Percentiles rank a stretch among this genome's conserved stretches.
Conservation (phyloP, 345 rosid species). For the Populus simonii region DNA sequence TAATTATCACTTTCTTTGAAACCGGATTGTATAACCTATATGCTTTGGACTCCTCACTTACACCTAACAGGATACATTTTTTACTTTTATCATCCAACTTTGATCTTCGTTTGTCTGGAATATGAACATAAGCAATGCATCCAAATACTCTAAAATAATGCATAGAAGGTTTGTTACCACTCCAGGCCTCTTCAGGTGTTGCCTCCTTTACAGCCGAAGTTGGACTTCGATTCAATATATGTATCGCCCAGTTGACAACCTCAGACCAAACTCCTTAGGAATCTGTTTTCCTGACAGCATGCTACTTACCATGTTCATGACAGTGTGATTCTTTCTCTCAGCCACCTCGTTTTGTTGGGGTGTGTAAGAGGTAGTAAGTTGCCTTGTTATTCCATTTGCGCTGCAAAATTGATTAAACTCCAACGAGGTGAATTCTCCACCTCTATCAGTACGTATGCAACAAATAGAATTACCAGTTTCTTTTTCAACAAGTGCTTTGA, state of each 20-base stretch:
- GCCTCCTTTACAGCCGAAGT: neutral
- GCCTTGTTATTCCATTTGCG: too few species aligned
- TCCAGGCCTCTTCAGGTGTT: neutral
- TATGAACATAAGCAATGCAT: neutral
- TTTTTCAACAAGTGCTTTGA: too few species aligned
- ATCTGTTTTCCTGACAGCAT: too few species aligned
- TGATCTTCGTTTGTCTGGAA: neutral
- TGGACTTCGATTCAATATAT: neutral
- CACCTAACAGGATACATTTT: neutral
- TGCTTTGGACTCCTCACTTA: neutral
- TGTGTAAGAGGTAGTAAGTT: too few species aligned
- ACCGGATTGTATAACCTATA: neutral
- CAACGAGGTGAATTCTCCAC: too few species aligned
- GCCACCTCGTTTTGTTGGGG: too few species aligned
- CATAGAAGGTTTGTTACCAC: neutral
- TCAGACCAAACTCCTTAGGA: neutral
- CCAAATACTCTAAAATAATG: neutral
- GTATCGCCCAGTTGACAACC: neutral
- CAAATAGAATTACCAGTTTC: too few species aligned
- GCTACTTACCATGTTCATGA: too few species aligned
- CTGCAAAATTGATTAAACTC: too few species aligned
- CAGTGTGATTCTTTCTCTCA: too few species aligned
- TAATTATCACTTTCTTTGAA: neutral
- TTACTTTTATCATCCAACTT: neutral
- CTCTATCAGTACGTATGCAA: too few species aligned